Conservation (phyloP, 1,284 basidiomycete genomes). For the Fomitopsis schrenkii region DNA sequence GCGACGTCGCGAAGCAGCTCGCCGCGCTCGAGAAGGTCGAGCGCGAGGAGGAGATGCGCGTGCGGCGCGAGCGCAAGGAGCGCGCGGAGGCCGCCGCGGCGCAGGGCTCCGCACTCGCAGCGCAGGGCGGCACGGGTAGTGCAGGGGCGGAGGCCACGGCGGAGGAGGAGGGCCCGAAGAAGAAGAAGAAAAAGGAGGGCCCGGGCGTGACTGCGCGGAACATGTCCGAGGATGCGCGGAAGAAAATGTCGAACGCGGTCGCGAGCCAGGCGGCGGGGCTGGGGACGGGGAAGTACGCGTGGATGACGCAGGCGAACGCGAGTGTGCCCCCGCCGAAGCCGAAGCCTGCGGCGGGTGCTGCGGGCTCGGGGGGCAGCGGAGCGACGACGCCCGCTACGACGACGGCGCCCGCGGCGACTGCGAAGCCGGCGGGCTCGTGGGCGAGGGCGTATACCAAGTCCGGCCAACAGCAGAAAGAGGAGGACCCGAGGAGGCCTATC, state of each 20-base stretch:
- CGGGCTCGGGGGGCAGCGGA: conserved; percentile 15
- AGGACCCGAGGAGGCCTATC: conserved; percentile 49
- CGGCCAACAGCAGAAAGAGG: conserved; percentile 40
- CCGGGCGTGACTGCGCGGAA: conserved; percentile 80
- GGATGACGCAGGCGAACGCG: conserved; percentile 65
- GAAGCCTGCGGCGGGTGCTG: conserved; percentile 29
- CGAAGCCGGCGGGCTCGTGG: conserved; percentile 44
- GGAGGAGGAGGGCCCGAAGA: conserved; percentile 58
- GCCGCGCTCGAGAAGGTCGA: conserved; percentile 71
- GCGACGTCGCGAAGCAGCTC: conserved; percentile 73
- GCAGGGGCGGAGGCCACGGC: conserved; percentile 33
- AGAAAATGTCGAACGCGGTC: conserved; percentile 85
- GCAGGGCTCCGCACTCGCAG: conserved; percentile 56
- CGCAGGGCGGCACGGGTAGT: conserved; percentile 40
- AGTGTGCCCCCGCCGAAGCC: conserved; percentile 43
- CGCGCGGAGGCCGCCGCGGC: conserved; percentile 64
- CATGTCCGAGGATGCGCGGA: conserved; percentile 84
- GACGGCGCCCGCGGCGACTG: conserved; percentile 30
- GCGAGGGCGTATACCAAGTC: conserved; percentile 61
- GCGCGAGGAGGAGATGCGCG: conserved; percentile 73
- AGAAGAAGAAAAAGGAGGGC: conserved; percentile 81
- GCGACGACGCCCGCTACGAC: conserved; percentile 26
- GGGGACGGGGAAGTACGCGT: conserved; percentile 71
- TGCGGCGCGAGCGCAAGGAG: conserved; percentile 72
- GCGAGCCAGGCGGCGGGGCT: conserved; percentile 84